Base-by-base conservation (phyloP, 176 grass and related monocot genomes). In the Poa annua region DNA sequence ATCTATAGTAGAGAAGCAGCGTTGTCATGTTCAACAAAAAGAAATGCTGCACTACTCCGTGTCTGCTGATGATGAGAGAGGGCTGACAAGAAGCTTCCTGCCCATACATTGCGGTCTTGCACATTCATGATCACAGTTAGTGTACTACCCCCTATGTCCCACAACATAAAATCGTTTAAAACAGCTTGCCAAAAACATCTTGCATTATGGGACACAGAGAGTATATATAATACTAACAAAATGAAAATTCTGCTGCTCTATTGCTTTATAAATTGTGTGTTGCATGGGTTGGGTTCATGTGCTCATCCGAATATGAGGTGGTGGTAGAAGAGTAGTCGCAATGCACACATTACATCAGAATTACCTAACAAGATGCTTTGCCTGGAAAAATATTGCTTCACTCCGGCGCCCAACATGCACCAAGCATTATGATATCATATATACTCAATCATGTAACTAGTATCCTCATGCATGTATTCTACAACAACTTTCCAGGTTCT, bases 11-110 rank as follows among this genome's bases (percentile, higher is more conserved):
- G 8, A 83, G 80, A 90, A 83, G 75, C 67, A 83, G 41, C 50
- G 84, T 25, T 90, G 66, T 79, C 79, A 50, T 86, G 65, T 50
- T 74, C 79, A 65, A 34, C 25, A 65, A 49, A 45, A 67, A 78
- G 65, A 59, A 36, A 66, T 39, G 84, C 74, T 55, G n/a, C 36
- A 47, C 25, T 34, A 65, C 24, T 86, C 53, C 66, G 66, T 74
- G 57, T 74, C 74, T 74, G 72, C 73, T 79, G 15, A 3, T 25
- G 24, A 50, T 4, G 41, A 54, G 11, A 86, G 52, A 49, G 24
- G 21, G 47, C 56, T 25, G 21, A 52, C 21, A 53, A 79, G 74
- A 87, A 84, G 84, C 68, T 87, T 90, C 88, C 42, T 70, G 16
- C 59, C 80, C 76, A 87, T 75, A 16, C 66, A n/a, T 29, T 41